Evolutionary conservation across 768 basidiomycete genomes (phyloP).

Genomic region (Tricholoma sp.): DNA sequence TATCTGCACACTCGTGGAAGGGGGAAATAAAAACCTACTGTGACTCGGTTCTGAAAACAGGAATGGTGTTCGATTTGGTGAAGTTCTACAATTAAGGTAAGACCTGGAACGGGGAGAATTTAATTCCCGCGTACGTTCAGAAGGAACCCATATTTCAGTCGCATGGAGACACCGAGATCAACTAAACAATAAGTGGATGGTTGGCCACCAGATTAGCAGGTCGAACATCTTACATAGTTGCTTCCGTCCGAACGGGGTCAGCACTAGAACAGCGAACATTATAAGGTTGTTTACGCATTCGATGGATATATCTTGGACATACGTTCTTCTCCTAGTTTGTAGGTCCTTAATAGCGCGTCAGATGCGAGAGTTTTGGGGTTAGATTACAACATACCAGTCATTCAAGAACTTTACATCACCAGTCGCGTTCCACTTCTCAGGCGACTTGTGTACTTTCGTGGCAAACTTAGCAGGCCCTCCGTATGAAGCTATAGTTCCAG

Average conservation of each 20-base stretch:
- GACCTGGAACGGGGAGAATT: neutral
- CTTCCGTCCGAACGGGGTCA: slow-evolving; percentile 88
- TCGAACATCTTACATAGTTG: slow-evolving; percentile 59
- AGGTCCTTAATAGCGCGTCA: slow-evolving; percentile 51
- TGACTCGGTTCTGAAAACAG: slow-evolving; percentile 77
- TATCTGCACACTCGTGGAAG: neutral
- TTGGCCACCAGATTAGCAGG: neutral
- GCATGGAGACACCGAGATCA: slow-evolving; percentile 64
- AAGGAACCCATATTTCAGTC: slow-evolving; percentile 76
- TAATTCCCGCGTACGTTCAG: slow-evolving; percentile 39
- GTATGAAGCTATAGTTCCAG: slow-evolving; percentile 38
- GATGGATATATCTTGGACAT: slow-evolving; percentile 6
- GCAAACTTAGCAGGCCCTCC: slow-evolving; percentile 61
- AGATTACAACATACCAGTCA: slow-evolving; percentile 52
- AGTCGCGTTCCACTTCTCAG: slow-evolving; percentile 56
- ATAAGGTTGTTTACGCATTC: neutral
- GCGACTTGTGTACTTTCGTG: slow-evolving; percentile 45
- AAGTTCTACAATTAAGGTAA: slow-evolving; percentile 40
- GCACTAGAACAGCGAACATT: slow-evolving; percentile 36
- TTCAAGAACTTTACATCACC: slow-evolving; percentile 75
- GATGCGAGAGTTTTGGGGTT: neutral
- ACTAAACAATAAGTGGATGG: slow-evolving; percentile 25
- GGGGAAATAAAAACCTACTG: slow-evolving; percentile 37
- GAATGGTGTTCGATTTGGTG: slow-evolving; percentile 52
- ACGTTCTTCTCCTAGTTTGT: slow-evolving; percentile 88